These are phyloP conservation scores for Pseudogymnoascus sp. DNA, from an alignment of 2,329 filamentous ascomycete species.

Conservation along the genomic window DNA sequence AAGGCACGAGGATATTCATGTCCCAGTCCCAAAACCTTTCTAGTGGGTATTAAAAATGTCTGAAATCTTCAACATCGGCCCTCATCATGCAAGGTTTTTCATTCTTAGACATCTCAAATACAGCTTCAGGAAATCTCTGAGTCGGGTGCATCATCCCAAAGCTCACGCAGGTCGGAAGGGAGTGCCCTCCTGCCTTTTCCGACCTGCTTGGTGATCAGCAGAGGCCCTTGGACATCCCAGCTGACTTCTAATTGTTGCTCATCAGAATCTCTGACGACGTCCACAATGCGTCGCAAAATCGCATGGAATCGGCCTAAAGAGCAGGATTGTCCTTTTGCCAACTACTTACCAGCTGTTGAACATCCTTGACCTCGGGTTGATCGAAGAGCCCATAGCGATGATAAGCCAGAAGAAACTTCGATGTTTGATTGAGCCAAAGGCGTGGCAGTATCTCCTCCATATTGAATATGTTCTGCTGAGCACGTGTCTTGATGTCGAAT, in stretches of 20 bases:
- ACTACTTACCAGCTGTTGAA: slow-evolving; percentile 12
- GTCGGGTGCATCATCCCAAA: background rate
- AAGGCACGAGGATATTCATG: no score
- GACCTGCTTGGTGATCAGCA: slow-evolving; percentile 20
- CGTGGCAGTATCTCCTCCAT: slow-evolving; percentile 30
- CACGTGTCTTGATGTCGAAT: slow-evolving; percentile 39
- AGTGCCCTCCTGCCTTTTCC: slow-evolving; percentile 18
- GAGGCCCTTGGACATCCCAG: slow-evolving; percentile 18
- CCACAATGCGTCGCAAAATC: slow-evolving; percentile 19
- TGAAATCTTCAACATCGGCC: no score
- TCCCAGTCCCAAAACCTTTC: no score
- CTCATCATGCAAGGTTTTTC: no score
- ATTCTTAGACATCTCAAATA: no score
- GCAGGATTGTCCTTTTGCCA: slow-evolving; percentile 17
- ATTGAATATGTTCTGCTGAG: slow-evolving; percentile 18
- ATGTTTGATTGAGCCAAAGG: slow-evolving; percentile 43
- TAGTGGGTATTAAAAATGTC: no score
- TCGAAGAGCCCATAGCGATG: slow-evolving; percentile 37
- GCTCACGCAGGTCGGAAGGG: slow-evolving; percentile 17
- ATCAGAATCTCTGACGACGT: slow-evolving; percentile 18
- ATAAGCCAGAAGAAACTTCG: slow-evolving; percentile 43
- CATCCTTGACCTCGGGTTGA: slow-evolving; percentile 15
- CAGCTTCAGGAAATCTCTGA: no score
- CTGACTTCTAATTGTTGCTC: slow-evolving; percentile 16
- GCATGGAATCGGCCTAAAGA: slow-evolving; percentile 19